These are phyloP conservation scores for Fomitopsis schrenkii DNA, from an alignment of 1,284 basidiomycete species.

Conservation along the genomic window DNA sequence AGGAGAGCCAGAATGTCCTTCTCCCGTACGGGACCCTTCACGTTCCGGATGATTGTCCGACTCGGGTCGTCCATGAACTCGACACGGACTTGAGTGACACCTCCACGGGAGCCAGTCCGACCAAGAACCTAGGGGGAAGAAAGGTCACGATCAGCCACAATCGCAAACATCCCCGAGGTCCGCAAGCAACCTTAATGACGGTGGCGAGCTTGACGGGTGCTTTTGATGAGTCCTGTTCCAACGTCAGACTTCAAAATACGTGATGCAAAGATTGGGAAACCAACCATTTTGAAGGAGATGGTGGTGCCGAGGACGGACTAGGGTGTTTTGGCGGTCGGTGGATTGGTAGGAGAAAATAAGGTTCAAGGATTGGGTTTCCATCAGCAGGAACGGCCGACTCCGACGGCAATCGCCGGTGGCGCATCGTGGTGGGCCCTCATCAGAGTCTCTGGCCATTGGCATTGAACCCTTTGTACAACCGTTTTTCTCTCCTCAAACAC, in stretches of 20 bases:
- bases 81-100: conserved; percentile 99
- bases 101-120: conserved; percentile 98
- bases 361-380: conserved; percentile 17
- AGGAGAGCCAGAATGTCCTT: conserved; percentile 97
- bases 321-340: conserved; percentile 24
- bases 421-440: no score
- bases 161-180: conserved; percentile 3
- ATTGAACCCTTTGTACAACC: no score
- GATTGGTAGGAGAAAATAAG: conserved; percentile 24
- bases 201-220: conserved; percentile 92
- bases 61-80: conserved; percentile 99
- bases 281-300: conserved; percentile 22
- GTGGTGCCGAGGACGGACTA: conserved; percentile 21
- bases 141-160: conserved; percentile 1
- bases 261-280: background rate
- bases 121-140: conserved; percentile 77
- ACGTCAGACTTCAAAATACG: conserved; percentile 2
- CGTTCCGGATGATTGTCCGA: conserved; percentile 98
- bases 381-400: conserved; percentile 18
- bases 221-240: conserved; percentile 74
- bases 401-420: conserved; percentile 8
- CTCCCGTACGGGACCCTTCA: conserved; percentile 96
- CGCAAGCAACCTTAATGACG: conserved; percentile 78
- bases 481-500: no score
- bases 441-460: no score